Evolutionary conservation across 2,329 filamentous ascomycete species (phyloP), one percentile per base, ranked within the genome.

Genomic region (Metarhizium sp.): DNA sequence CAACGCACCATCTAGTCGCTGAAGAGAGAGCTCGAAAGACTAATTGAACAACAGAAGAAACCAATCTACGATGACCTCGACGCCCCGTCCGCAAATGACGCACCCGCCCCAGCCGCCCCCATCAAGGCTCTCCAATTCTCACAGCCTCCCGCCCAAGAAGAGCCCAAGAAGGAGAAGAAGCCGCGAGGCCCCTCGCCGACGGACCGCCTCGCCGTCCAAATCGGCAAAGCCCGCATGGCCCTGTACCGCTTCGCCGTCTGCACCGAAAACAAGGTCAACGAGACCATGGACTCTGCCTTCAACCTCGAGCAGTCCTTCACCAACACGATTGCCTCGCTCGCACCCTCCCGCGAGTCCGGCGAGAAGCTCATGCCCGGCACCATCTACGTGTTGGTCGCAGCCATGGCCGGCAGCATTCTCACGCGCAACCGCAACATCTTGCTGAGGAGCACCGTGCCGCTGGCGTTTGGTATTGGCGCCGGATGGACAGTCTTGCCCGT

Each of bases 401-500:
- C 90, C 64, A 96, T 99, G 92, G 90, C 94, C 40, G 94, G 92
- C 63, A 91, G 85, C 71, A 97, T 99, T 69, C 77, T 96, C 55
- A 84, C 89, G 55, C 85, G 92, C 60, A 95, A 95, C 77, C 85
- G 92, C 64, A 92, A 88, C 71, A 80, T 97, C 59, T 70, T 96
- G 59, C 76, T 99, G 54, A 85, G 94, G 62, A 85, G 86, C 54
- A 77, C 85, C 2, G 80, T 88, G 2, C 94, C 94, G 11, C 72
- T 92, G 51, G 85, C 86, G 20, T 83, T 96, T 47, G 94, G 92
- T 61, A 75, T 95, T 59, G 85, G 85, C 55, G 88, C 91, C 55
- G 91, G 89, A 57, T 94, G 91, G 84, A 78, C 85, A 58, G 85
- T 96, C 43, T 75, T 99, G 51, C 94, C 94, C 48, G 78, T 94